These are phyloP conservation scores for Zanthoxylum bungeanum DNA, from an alignment of 345 rosid species.

Conservation along the genomic window DNA sequence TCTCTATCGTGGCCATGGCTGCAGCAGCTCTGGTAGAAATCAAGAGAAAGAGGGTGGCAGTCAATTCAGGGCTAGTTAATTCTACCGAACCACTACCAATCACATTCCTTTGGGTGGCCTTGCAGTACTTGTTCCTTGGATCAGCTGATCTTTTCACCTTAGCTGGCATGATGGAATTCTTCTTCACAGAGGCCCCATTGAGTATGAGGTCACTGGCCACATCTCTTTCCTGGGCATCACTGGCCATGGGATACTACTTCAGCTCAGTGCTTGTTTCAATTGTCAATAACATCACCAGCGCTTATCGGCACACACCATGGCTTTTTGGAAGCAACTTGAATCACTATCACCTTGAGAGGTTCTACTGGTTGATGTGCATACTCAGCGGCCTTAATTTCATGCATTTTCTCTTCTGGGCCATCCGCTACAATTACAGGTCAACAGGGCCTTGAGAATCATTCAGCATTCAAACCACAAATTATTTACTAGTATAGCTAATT, in stretches of 20 bases:
- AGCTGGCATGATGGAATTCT: conserved; percentile 92
- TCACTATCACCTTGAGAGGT: conserved; percentile 73
- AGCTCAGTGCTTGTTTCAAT: conserved; percentile 72
- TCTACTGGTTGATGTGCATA: conserved; percentile 84
- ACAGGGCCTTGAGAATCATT: conserved; percentile 1
- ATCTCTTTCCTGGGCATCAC: conserved; percentile 90
- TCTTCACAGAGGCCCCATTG: conserved; percentile 81
- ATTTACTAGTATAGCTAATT: not conserved
- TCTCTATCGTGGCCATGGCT: conserved; percentile 75
- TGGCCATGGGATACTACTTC: conserved; percentile 88
- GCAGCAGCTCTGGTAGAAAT: conserved; percentile 76
- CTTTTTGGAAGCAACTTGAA: conserved; percentile 73
- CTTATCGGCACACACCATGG: conserved; percentile 52
- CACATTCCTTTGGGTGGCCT: conserved; percentile 83
- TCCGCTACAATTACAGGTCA: conserved; percentile 58
- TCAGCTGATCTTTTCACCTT: conserved; percentile 94
- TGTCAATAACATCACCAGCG: conserved; percentile 48
- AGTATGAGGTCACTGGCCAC: conserved; percentile 91
- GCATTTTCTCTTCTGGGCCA: conserved; percentile 83
- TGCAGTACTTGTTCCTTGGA: conserved; percentile 87
- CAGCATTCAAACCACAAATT: not conserved
- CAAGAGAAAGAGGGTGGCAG: conserved; percentile 53
- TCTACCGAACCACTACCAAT: conserved; percentile 63
- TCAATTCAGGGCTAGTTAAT: conserved; percentile 27
- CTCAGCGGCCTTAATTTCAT: conserved; percentile 66